These are phyloP conservation scores for Aspergillus quadrilineatus DNA, from an alignment of 2,329 filamentous ascomycete species.

Conservation along the genomic window DNA sequence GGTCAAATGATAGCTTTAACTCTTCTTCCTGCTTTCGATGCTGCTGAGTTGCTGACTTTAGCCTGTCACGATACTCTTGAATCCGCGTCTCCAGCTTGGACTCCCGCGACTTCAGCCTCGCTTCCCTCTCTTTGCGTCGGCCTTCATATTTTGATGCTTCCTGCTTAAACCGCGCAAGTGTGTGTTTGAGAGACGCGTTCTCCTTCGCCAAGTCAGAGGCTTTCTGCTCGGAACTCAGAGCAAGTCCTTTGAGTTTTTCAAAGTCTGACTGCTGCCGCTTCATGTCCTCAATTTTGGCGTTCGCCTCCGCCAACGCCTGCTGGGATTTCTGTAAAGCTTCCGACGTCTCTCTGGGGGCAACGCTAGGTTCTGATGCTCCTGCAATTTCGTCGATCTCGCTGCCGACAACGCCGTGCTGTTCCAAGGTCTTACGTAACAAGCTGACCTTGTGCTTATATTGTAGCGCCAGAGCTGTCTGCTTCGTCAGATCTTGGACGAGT, in stretches of 20 bases:
- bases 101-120: slow-evolving; percentile 41
- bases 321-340: slow-evolving; percentile 34
- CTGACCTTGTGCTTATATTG: slow-evolving; percentile 46
- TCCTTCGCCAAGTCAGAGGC: slow-evolving; percentile 42
- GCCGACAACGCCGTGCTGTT: slow-evolving; percentile 41
- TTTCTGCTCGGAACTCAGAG: slow-evolving; percentile 42
- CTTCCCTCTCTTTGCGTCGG: slow-evolving; percentile 44
- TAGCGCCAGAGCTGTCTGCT: slow-evolving; percentile 45
- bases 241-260: slow-evolving; percentile 35
- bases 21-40: slow-evolving; percentile 39
- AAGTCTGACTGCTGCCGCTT: slow-evolving; percentile 34
- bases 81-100: slow-evolving; percentile 39
- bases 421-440: slow-evolving; percentile 37
- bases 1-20: slow-evolving; percentile 33
- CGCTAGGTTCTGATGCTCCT: slow-evolving; percentile 23
- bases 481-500: slow-evolving; percentile 43
- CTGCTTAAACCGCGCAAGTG: slow-evolving; percentile 41
- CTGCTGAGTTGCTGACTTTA: slow-evolving; percentile 36
- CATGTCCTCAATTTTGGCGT: slow-evolving; percentile 36
- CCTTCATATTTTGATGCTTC: slow-evolving; percentile 45
- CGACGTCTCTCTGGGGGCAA: slow-evolving; percentile 18
- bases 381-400: slow-evolving; percentile 22
- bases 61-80: slow-evolving; percentile 42
- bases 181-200: slow-evolving; percentile 42
- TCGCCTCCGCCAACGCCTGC: slow-evolving; percentile 36